phyloP scores from a whole-genome alignment of 2,329 filamentous ascomycete genomes.

The Sphaceloma murrayae region DNA sequence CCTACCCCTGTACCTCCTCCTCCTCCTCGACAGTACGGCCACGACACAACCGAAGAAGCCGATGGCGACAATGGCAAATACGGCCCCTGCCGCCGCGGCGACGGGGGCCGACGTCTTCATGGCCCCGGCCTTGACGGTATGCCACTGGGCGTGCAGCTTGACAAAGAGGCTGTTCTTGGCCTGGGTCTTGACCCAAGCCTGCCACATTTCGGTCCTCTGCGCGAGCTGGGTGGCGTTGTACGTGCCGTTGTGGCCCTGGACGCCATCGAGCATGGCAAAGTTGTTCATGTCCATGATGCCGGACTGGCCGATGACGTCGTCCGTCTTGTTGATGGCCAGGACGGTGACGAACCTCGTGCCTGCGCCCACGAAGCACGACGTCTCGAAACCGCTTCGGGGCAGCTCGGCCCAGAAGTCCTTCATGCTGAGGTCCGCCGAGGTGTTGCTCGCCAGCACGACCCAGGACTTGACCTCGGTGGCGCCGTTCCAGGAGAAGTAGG shows the following conservation, averaged over 20 bases:
- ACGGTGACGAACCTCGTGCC: slow-evolving; percentile 20
- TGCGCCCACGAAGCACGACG: slow-evolving; percentile 16
- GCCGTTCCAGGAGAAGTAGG: slow-evolving; percentile 20
- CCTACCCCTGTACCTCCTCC: too few species aligned
- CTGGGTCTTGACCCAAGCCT: not conserved
- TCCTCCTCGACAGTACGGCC: not conserved
- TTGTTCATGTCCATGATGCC: slow-evolving; percentile 19
- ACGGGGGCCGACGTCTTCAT: slow-evolving; percentile 1
- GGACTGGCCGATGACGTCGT: slow-evolving; percentile 18
- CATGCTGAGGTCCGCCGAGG: slow-evolving; percentile 13
- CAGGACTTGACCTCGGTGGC: slow-evolving; percentile 19
- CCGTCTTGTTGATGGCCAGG: slow-evolving; percentile 21
- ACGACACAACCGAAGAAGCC: not conserved
- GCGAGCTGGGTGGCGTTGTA: not conserved
- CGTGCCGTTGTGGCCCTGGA: not conserved
- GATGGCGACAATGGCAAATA: not conserved
- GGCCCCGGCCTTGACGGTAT: slow-evolving; percentile 1
- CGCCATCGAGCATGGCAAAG: slow-evolving; percentile 1
- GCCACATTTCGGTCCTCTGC: slow-evolving; percentile 1
- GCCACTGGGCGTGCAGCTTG: slow-evolving; percentile 1
- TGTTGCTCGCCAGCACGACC: slow-evolving; percentile 18
- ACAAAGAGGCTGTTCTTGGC: not conserved
- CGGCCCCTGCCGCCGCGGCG: slow-evolving; percentile 1
- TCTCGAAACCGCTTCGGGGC: slow-evolving; percentile 20
- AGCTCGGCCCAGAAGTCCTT: slow-evolving; percentile 18